A percentile compares a stretch with the other conserved stretches of the same genome.
Conservation (phyloP, 164 flowering plant genomes). For the Nymphaea thermarum region DNA sequence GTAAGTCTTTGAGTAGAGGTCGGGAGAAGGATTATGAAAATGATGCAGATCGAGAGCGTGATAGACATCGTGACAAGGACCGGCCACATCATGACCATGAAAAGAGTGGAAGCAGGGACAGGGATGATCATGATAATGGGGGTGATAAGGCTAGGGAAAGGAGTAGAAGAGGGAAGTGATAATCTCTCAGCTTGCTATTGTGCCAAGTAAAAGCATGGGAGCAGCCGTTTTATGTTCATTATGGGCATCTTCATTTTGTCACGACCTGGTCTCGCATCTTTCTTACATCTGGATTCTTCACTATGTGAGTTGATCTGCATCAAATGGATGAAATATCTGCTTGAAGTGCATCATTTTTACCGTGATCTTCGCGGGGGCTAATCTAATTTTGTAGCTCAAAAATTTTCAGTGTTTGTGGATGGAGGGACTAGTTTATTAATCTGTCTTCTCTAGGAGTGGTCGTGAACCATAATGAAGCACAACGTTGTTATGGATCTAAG, state of each 20-base stretch:
- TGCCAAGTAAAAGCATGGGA: neutral
- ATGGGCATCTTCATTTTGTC: too few relatives aligned
- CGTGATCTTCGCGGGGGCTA: too few relatives aligned
- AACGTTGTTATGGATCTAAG: neutral
- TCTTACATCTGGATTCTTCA: too few relatives aligned
- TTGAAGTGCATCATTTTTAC: too few relatives aligned
- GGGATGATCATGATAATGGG: slow-evolving; percentile 35
- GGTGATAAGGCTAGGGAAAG: slow-evolving; percentile 27
- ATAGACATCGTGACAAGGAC: slow-evolving; percentile 41
- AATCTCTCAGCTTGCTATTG: neutral
- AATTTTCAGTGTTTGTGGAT: neutral
- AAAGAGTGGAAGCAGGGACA: slow-evolving; percentile 25
- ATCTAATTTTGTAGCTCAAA: neutral
- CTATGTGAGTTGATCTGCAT: too few relatives aligned
- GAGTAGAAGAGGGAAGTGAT: neutral
- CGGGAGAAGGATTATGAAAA: slow-evolving; percentile 39
- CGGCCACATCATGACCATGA: slow-evolving; percentile 24
- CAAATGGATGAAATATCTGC: too few relatives aligned
- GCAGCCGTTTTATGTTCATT: neutral
- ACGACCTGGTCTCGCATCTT: too few relatives aligned
- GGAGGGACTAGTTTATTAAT: neutral
- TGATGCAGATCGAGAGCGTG: slow-evolving; percentile 30
- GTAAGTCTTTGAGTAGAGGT: slow-evolving; percentile 40
- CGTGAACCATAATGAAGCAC: neutral
- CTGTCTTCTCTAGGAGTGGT: too few relatives aligned